Base-by-base conservation (phyloP, 805 yeast species). In the Spathaspora boniae region DNA sequence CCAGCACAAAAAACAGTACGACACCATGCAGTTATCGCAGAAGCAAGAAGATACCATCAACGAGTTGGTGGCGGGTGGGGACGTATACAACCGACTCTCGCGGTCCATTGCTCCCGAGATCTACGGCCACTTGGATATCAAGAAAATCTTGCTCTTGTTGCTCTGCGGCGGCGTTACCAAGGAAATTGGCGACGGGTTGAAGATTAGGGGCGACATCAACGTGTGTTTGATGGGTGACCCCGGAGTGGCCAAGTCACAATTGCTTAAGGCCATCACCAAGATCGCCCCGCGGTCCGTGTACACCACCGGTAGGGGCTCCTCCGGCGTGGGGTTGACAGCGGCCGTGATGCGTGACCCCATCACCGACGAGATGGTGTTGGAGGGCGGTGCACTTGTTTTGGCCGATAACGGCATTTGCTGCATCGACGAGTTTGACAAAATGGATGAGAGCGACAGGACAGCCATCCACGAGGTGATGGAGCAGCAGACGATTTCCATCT, bases 381-480 rank as follows among this genome's bases (percentile, higher is more conserved):
- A 93, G 72, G 98, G 98, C 40, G 98, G 98, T 62, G 98, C 98
- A 1, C 70, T 93, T 38, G 98, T 93, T 5, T 66, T 93, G 38
- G 96, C 98, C 0, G 98, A 93, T 64, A 88, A 91, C 55, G 98
- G 98, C 58, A 83, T 93, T 44, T 93, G 98, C 67, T 93, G 98
- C 60, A 93, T 93, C 56, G 98, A 93, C 74, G 98, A 93, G 69
- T 93, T 93, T 54, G 98, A 93, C 63, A 93, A 93, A 68, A 93
- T 93, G 98, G 97, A 91, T 58, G 98, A 93, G 60, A 65, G 75
- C 44, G 98, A 93, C 63, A 74, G 98, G 54, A 93, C 98, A 0
- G 98, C 98, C 2, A 93, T 93, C 54, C 98, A 91, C 62, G 98
- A 91, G 70, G 98, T 93, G 22, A 93, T 93, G 98, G 98, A 93